These are phyloP conservation scores for Emmonsiellopsis sp. DNA, from an alignment of 2,329 filamentous ascomycete genomes.

Conservation along the genomic window DNA sequence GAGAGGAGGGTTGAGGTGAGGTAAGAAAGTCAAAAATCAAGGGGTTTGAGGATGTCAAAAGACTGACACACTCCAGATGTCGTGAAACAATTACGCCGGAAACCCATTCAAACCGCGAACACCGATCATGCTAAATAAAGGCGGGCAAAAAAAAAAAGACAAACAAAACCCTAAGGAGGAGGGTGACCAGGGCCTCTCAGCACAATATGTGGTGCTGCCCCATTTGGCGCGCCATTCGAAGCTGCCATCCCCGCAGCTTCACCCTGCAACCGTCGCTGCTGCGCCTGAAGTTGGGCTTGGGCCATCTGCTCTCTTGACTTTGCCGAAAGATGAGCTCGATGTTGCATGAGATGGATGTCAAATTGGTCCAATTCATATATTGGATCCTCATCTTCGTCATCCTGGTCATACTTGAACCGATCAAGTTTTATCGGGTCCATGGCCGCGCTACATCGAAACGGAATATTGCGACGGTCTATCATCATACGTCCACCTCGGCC, in stretches of 20 bases:
- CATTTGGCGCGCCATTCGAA: constrained; percentile 17
- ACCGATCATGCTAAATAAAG: not conserved
- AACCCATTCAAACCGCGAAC: no score
- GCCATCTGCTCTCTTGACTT: constrained; percentile 35
- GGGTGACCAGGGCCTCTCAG: constrained; percentile 19
- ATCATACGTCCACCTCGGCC: constrained; percentile 77
- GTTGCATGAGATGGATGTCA: constrained; percentile 48
- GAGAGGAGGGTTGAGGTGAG: not conserved
- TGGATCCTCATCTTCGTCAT: constrained; percentile 69
- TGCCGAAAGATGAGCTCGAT: constrained; percentile 43
- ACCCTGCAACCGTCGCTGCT: constrained; percentile 29
- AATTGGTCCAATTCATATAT: constrained; percentile 68
- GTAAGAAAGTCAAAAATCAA: constrained; percentile 6
- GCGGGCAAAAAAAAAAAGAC: constrained; percentile 4
- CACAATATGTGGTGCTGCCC: constrained; percentile 13
- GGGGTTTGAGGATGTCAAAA: constrained; percentile 1
- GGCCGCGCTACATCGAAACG: constrained; percentile 41
- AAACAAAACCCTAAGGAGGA: constrained; percentile 19
- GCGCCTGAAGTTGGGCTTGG: constrained; percentile 34
- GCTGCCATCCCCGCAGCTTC: constrained; percentile 19
- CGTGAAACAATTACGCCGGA: not conserved
- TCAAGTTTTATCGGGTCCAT: constrained; percentile 48
- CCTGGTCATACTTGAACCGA: constrained; percentile 78
- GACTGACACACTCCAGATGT: not conserved
- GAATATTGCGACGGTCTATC: constrained; percentile 74